A percentile compares a stretch with the other conserved stretches of the same genome.
phyloP scores from a whole-genome alignment of 371 early-diverging fungal species.

The Nematocida homosporus region DNA sequence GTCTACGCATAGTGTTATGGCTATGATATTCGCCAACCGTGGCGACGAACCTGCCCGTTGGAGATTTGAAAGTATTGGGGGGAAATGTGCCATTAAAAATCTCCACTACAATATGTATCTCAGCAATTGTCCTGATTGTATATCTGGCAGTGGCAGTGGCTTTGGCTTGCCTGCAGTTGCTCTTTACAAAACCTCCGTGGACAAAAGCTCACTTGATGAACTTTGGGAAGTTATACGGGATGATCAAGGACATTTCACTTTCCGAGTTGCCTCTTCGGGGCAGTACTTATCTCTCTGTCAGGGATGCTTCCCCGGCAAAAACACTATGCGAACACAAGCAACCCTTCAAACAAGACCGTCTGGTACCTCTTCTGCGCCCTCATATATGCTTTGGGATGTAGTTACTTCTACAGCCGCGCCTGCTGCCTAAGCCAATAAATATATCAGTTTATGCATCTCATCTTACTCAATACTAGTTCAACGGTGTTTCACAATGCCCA shows the following conservation, averaged over 20 bases:
- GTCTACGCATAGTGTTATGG: slow-evolving; percentile 2
- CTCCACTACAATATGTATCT: not conserved
- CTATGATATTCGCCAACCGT: slow-evolving; percentile 16
- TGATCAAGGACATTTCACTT: no score
- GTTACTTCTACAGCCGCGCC: not conserved
- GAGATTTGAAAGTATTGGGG: not conserved
- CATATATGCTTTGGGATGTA: not conserved
- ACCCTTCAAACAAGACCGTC: not conserved
- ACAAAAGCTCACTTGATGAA: no score
- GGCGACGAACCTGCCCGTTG: slow-evolving; percentile 5
- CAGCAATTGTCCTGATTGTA: slow-evolving; percentile 25
- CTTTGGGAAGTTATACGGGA: no score
- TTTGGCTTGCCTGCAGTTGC: no score
- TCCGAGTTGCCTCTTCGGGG: no score
- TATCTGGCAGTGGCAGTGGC: no score
- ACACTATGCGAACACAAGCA: not conserved
- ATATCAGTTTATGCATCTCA: not conserved
- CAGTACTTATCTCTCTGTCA: no score
- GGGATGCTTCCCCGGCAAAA: no score
- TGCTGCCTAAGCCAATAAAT: not conserved
- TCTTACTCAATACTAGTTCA: not conserved
- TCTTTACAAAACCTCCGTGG: no score
- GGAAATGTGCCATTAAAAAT: slow-evolving; percentile 21
- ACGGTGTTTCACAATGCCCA: not conserved
- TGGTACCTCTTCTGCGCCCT: not conserved